Conservation (phyloP, 257 asterid species). For the Solanum dulcamara region DNA sequence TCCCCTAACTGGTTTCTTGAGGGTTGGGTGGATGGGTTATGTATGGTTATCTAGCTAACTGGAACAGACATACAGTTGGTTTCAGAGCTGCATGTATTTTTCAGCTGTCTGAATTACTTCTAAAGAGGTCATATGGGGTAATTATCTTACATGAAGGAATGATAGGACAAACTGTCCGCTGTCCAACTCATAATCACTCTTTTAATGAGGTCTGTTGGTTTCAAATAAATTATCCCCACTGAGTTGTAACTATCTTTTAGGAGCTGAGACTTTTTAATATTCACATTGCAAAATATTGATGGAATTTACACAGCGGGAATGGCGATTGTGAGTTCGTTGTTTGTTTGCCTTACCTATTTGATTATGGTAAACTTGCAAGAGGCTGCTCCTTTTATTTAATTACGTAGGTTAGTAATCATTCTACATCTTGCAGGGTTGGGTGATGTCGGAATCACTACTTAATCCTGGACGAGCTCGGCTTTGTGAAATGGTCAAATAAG, state of each 20-base stretch:
- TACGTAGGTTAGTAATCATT: constrained; percentile 1
- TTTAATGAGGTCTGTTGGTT: not conserved
- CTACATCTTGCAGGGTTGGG: constrained; percentile 69
- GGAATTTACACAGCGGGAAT: not conserved
- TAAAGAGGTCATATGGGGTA: not conserved
- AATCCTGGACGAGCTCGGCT: constrained; percentile 90
- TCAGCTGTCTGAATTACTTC: not conserved
- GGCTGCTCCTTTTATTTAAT: not conserved
- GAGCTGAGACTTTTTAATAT: not conserved
- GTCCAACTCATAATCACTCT: not conserved
- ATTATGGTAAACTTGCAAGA: not conserved
- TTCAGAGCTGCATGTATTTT: not conserved
- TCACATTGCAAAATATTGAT: not conserved
- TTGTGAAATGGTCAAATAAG: constrained; percentile 38
- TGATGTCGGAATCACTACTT: constrained; percentile 86
- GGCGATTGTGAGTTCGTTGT: not conserved
- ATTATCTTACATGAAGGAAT: too few species aligned
- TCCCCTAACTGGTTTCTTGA: not conserved
- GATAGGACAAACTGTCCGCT: too few species aligned
- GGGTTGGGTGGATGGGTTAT: not conserved
- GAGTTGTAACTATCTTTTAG: not conserved
- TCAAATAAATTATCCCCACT: not conserved
- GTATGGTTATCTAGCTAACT: not conserved
- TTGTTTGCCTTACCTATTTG: not conserved
- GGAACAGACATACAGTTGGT: not conserved